Percentiles rank a stretch among this genome's conserved stretches.
Evolutionary conservation across 2,329 filamentous ascomycete species (phyloP).

Genomic region (Talaromyces sp.): DNA sequence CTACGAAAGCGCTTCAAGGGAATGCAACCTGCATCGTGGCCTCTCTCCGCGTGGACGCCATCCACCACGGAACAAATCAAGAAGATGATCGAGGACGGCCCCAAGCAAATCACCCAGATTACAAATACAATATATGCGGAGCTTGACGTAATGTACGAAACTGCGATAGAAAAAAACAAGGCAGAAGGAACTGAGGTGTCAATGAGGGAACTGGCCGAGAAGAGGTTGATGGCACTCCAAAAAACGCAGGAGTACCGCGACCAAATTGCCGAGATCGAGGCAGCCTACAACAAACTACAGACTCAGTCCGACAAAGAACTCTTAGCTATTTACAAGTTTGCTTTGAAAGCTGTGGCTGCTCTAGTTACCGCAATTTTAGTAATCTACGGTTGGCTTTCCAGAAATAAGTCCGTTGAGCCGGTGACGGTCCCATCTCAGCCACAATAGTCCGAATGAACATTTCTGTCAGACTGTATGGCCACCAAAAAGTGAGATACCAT

Average conservation of each 20-base stretch:
- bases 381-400: not conserved
- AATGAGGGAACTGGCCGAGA: not conserved
- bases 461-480: not conserved
- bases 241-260: not conserved
- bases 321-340: not conserved
- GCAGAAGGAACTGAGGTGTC: not conserved
- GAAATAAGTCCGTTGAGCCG: not conserved
- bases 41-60: not conserved
- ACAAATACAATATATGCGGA: not conserved
- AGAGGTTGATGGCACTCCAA: not conserved
- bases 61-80: not conserved
- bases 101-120: not conserved
- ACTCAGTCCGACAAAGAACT: not conserved
- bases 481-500: not conserved
- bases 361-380: not conserved
- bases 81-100: not conserved
- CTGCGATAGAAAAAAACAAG: not conserved
- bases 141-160: not conserved
- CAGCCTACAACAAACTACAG: not conserved
- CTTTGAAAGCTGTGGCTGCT: not conserved
- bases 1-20: not conserved
- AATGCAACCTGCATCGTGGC: not conserved
- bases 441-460: not conserved
- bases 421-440: not conserved
- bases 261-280: not conserved